phyloP scores from a whole-genome alignment of 106 monocot species.

The Gastrodia elata region DNA sequence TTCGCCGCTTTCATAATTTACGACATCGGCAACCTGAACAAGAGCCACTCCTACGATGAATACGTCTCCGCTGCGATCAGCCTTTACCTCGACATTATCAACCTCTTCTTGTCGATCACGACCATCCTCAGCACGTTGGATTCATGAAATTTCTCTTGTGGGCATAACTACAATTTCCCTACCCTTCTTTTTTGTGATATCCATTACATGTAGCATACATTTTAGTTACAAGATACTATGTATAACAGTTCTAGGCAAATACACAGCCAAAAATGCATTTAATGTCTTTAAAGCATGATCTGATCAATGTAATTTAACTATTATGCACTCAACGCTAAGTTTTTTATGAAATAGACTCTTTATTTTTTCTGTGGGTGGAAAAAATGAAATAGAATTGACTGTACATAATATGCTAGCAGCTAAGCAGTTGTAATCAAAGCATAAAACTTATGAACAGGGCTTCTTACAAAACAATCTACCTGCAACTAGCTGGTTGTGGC shows the following conservation, averaged over 20 bases:
- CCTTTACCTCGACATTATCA: constrained; percentile 54
- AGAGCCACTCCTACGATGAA: constrained; percentile 45
- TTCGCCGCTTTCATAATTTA: constrained; percentile 50
- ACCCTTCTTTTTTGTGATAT: constrained; percentile 95
- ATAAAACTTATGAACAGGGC: neutral
- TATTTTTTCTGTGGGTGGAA: neutral
- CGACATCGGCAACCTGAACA: constrained; percentile 62
- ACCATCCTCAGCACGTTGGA: neutral
- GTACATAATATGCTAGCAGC: neutral
- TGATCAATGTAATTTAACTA: too few species aligned
- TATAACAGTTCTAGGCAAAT: too few species aligned
- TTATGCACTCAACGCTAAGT: too few species aligned
- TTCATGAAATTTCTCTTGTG: neutral
- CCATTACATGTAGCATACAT: constrained; percentile 76
- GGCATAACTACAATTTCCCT: too few species aligned
- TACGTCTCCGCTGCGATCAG: constrained; percentile 35
- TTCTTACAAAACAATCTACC: neutral
- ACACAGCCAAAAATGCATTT: too few species aligned
- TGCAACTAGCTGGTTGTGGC: neutral
- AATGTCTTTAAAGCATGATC: neutral
- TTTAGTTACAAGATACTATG: too few species aligned
- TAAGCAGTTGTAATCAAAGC: neutral
- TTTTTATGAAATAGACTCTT: too few species aligned
- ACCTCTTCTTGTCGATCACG: constrained; percentile 51
- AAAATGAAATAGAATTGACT: neutral